These are phyloP conservation scores for Trichosporon asahii DNA, from an alignment of 1,284 basidiomycete species.

Conservation along the genomic window DNA sequence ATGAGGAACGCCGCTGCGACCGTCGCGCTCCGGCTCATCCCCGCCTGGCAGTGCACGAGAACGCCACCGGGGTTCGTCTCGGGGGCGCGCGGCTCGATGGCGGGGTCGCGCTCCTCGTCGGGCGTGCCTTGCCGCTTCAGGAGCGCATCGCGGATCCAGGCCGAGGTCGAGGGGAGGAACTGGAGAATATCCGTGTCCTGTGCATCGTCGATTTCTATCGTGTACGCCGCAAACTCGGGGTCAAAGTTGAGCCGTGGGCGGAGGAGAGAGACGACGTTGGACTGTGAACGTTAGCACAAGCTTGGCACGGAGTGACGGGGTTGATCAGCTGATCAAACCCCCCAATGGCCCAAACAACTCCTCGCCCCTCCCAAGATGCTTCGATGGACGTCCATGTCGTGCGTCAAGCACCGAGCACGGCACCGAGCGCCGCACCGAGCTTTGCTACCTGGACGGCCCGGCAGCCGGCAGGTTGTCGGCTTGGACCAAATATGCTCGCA, in stretches of 20 bases:
- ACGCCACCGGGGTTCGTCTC: conserved; percentile 65
- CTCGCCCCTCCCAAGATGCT: background rate
- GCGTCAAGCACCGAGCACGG: background rate
- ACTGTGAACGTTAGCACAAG: conserved; percentile 25
- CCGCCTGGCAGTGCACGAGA: conserved; percentile 81
- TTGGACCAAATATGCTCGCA: background rate
- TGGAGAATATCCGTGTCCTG: conserved; percentile 63
- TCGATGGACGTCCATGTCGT: background rate
- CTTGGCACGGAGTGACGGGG: background rate
- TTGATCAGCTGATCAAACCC: background rate
- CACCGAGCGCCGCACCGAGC: background rate
- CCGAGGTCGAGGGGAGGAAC: conserved; percentile 70
- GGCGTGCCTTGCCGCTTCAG: conserved; percentile 26
- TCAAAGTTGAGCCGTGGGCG: conserved; percentile 40
- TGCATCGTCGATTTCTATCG: conserved; percentile 51
- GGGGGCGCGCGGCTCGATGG: conserved; percentile 10
- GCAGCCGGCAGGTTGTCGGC: background rate
- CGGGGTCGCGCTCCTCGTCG: background rate
- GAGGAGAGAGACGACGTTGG: conserved; percentile 47
- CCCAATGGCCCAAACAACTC: background rate
- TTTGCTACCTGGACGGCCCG: too few relatives aligned
- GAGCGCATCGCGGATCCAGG: conserved; percentile 73
- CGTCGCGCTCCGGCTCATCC: conserved; percentile 75
- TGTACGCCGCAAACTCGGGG: conserved; percentile 36
- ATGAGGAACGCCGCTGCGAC: conserved; percentile 81